phyloP scores from a whole-genome alignment of 2,329 filamentous ascomycete species.

The Plenodomus tracheiphilus region DNA sequence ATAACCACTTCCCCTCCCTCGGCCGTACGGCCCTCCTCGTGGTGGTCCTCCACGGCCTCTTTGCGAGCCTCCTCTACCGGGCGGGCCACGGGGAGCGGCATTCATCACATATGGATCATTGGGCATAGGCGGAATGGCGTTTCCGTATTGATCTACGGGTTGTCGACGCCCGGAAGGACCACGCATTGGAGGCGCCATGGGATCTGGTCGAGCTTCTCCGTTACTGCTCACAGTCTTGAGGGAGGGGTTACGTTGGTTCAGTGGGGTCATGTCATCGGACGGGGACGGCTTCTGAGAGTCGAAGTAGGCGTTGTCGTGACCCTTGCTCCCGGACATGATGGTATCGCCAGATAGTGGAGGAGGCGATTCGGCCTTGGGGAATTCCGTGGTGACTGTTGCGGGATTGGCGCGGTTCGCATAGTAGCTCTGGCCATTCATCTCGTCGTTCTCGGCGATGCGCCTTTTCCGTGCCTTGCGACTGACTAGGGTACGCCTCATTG shows the following conservation, averaged over 20 bases:
- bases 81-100: slow-evolving; percentile 25
- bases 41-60: slow-evolving; percentile 47
- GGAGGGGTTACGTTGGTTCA: slow-evolving; percentile 68
- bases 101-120: slow-evolving; percentile 51
- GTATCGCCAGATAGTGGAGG: slow-evolving; percentile 58
- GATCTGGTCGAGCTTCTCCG: slow-evolving; percentile 47
- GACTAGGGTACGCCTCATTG: slow-evolving; percentile 90
- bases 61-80: slow-evolving; percentile 47
- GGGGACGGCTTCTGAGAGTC: slow-evolving; percentile 64
- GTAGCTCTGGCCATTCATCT: slow-evolving; percentile 95
- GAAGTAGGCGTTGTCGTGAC: slow-evolving; percentile 64
- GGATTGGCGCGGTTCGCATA: slow-evolving; percentile 59
- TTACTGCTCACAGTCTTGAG: slow-evolving; percentile 58
- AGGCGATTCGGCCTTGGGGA: slow-evolving; percentile 57
- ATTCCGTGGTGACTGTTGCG: slow-evolving; percentile 40
- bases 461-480: slow-evolving; percentile 91
- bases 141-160: slow-evolving; percentile 67
- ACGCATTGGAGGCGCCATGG: slow-evolving; percentile 41
- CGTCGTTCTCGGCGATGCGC: slow-evolving; percentile 88
- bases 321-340: slow-evolving; percentile 58
- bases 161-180: slow-evolving; percentile 44
- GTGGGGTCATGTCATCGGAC: slow-evolving; percentile 68
- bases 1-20: slow-evolving; percentile 42
- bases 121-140: slow-evolving; percentile 53
- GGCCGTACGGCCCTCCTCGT: slow-evolving; percentile 40